phyloP scores from a whole-genome alignment of 306 rosid species.

The Crotalaria pallida region DNA sequence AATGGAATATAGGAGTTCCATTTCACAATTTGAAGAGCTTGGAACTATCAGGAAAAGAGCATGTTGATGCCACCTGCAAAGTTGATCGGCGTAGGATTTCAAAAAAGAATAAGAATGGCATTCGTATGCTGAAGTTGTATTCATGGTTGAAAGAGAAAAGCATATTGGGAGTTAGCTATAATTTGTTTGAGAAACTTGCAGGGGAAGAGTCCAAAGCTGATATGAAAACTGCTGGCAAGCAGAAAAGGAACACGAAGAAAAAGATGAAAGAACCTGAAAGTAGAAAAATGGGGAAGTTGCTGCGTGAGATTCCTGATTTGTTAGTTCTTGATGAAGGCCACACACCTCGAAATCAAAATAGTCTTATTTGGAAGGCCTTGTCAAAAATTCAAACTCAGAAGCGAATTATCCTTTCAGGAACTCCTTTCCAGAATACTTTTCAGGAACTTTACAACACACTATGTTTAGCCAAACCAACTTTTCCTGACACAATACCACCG shows the following conservation, averaged over 20 bases:
- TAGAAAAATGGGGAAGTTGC: constrained; percentile 3
- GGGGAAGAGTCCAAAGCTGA: background rate
- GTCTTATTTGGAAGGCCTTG: constrained; percentile 27
- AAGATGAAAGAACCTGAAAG: background rate
- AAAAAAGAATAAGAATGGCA: background rate
- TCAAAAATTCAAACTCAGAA: constrained; percentile 3
- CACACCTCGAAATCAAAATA: constrained; percentile 26
- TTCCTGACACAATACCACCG: constrained; percentile 10
- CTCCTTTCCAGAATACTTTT: constrained; percentile 42
- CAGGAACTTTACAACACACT: constrained; percentile 29
- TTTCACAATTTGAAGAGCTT: constrained; percentile 30
- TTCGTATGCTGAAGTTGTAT: constrained; percentile 21
- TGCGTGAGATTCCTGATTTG: constrained; percentile 33
- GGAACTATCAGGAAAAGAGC: constrained; percentile 29
- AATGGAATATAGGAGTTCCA: constrained; percentile 28
- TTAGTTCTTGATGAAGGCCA: constrained; percentile 43
- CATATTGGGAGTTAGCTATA: constrained; percentile 33
- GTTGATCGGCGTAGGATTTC: background rate
- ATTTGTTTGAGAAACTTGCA: constrained; percentile 23
- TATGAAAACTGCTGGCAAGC: background rate
- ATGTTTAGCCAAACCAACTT: constrained; percentile 25
- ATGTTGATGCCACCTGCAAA: background rate
- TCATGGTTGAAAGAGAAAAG: constrained; percentile 30
- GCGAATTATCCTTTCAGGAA: constrained; percentile 36
- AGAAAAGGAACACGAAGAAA: background rate